These are phyloP conservation scores for Phaeotremella fagi DNA, from an alignment of 768 basidiomycete genomes.

Conservation along the genomic window DNA sequence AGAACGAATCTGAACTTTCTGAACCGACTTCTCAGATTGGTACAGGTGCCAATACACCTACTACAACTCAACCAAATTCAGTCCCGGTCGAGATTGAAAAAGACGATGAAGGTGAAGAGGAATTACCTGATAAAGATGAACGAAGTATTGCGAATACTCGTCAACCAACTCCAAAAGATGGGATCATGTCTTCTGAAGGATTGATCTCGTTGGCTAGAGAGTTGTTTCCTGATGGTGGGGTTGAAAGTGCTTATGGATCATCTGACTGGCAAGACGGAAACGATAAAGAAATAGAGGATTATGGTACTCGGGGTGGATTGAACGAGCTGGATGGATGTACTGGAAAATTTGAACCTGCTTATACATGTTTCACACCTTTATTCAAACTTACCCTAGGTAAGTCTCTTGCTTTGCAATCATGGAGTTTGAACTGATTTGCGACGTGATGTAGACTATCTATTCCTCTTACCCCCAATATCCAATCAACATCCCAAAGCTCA, in stretches of 20 bases:
- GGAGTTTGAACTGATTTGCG: constrained; percentile 4
- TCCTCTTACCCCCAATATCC: constrained; percentile 53
- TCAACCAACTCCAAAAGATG: constrained; percentile 58
- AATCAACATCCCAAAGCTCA: constrained; percentile 23
- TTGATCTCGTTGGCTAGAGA: constrained; percentile 54
- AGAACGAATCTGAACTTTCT: not conserved
- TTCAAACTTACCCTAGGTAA: constrained; percentile 77
- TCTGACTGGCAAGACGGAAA: constrained; percentile 11
- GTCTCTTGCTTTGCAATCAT: constrained; percentile 15
- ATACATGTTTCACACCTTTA: constrained; percentile 82
- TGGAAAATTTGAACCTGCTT: constrained; percentile 71
- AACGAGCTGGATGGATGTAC: constrained; percentile 43
- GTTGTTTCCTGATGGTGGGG: constrained; percentile 27
- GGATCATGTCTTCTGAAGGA: constrained; percentile 61
- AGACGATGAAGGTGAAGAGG: constrained; percentile 39
- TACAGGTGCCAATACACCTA: constrained; percentile 20
- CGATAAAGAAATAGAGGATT: constrained; percentile 49
- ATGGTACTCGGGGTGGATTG: constrained; percentile 54
- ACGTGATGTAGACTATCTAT: constrained; percentile 74
- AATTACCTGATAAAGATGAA: constrained; percentile 24
- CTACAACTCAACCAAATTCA: constrained; percentile 36
- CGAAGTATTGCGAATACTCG: constrained; percentile 68
- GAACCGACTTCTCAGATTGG: constrained; percentile 20
- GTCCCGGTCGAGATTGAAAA: constrained; percentile 51
- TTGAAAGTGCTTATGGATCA: constrained; percentile 65